A percentile compares a stretch with the other conserved stretches of the same genome.
These are phyloP conservation scores for Termitomyces sp. DNA, from an alignment of 768 basidiomycete species.

Conservation along the genomic window DNA sequence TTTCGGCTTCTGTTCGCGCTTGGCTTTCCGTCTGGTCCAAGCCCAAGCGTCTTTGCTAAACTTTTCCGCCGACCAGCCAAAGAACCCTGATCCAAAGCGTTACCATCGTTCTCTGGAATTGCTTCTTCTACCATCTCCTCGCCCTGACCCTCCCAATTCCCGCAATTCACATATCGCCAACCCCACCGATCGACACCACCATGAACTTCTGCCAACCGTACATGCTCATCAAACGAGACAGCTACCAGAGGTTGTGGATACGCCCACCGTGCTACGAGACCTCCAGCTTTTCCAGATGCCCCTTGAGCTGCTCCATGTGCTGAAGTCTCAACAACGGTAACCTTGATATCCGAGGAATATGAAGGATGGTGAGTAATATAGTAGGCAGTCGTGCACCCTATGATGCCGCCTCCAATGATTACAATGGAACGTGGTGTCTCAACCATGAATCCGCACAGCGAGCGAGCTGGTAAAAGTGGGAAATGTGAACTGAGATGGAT, in stretches of 20 bases:
- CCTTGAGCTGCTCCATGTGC: slow-evolving; percentile 65
- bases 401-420: slow-evolving; percentile 83
- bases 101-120: slow-evolving; percentile 2
- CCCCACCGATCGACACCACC: slow-evolving; percentile 75
- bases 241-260: slow-evolving; percentile 64
- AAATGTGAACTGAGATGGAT: too few species aligned
- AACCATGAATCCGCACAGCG: not conserved
- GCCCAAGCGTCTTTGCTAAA: slow-evolving; percentile 51
- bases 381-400: slow-evolving; percentile 81
- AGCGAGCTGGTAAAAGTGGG: not conserved
- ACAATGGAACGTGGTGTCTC: slow-evolving; percentile 41
- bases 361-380: slow-evolving; percentile 60
- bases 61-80: slow-evolving; percentile 26
- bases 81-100: slow-evolving; percentile 19
- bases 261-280: slow-evolving; percentile 84
- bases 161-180: slow-evolving; percentile 71
- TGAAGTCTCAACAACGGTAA: slow-evolving; percentile 73
- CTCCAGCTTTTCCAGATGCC: slow-evolving; percentile 81
- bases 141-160: slow-evolving; percentile 67
- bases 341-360: slow-evolving; percentile 31
- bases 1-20: slow-evolving; percentile 8
- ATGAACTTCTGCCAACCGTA: slow-evolving; percentile 63
- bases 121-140: slow-evolving; percentile 21
- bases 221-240: slow-evolving; percentile 72
- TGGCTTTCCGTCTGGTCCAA: slow-evolving; percentile 26